Evolutionary conservation across 2,329 filamentous ascomycete genomes (phyloP).

Genomic region (Elsinoe necatrix): DNA sequence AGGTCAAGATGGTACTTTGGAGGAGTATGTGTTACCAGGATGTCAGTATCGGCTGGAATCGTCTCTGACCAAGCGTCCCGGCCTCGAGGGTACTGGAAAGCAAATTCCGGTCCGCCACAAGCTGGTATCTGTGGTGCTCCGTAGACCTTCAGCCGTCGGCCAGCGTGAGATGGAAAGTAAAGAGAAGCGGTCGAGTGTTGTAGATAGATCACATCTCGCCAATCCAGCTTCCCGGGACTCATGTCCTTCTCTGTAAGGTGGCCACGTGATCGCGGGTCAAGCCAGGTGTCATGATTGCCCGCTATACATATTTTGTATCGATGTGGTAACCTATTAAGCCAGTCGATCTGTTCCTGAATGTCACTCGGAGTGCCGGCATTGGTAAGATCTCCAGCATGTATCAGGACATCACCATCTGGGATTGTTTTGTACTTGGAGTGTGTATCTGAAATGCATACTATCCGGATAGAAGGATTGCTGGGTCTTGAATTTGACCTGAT

Average conservation of each 20-base stretch:
- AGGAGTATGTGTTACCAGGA: conserved; percentile 74
- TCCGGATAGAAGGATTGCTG: conserved; percentile 52
- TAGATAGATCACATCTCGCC: conserved; percentile 65
- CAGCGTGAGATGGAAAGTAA: conserved; percentile 43
- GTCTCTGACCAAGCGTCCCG: conserved; percentile 64
- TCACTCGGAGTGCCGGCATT: conserved; percentile 62
- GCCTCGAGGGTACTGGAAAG: conserved; percentile 63
- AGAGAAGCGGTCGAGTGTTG: conserved; percentile 60
- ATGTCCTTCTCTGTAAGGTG: not conserved
- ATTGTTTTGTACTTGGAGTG: conserved; percentile 55
- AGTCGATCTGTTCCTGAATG: conserved; percentile 77
- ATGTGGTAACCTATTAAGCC: conserved; percentile 67
- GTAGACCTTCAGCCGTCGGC: conserved; percentile 60
- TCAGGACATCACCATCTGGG: conserved; percentile 71
- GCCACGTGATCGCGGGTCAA: conserved; percentile 57
- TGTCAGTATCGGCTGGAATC: conserved; percentile 63
- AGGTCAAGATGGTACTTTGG: conserved; percentile 63
- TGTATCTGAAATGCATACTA: conserved; percentile 88
- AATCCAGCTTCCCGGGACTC: conserved; percentile 43
- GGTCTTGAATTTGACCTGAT: conserved; percentile 57
- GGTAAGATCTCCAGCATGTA: conserved; percentile 82
- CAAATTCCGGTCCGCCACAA: conserved; percentile 63
- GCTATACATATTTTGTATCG: conserved; percentile 71
- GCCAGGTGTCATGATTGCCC: conserved; percentile 84
- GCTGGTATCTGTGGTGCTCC: conserved; percentile 73